Evolutionary conservation across 2,329 filamentous ascomycete genomes (phyloP).

Genomic region (Hypoxylon sp.): DNA sequence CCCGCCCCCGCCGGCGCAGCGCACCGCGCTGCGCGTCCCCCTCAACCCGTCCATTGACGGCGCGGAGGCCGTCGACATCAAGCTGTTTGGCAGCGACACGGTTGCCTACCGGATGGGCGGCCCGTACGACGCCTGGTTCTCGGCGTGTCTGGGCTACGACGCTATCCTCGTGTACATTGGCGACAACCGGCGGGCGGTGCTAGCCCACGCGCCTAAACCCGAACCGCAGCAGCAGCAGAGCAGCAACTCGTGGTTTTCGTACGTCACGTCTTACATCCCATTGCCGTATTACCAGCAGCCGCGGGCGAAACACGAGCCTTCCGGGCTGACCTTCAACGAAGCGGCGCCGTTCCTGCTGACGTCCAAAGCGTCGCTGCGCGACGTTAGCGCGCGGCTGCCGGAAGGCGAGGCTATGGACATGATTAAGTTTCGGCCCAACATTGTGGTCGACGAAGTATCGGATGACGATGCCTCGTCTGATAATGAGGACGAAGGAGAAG

Average conservation of each 20-base stretch:
- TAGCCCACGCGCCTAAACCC: constrained; percentile 70
- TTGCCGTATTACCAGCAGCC: constrained; percentile 6
- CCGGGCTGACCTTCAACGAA: constrained; percentile 79
- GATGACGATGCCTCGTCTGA: constrained; percentile 43
- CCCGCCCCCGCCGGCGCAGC: constrained; percentile 56
- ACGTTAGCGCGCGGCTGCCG: constrained; percentile 72
- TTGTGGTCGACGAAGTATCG: constrained; percentile 73
- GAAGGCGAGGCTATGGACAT: constrained; percentile 69
- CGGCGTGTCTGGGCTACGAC: constrained; percentile 73
- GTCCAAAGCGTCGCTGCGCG: constrained; percentile 77
- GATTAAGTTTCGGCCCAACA: constrained; percentile 80
- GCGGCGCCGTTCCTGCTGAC: constrained; percentile 81
- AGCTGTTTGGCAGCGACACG: constrained; percentile 72
- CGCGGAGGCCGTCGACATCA: constrained; percentile 66
- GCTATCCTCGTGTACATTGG: constrained; percentile 77
- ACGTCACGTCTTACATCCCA: constrained; percentile 54
- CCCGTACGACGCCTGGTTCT: constrained; percentile 76
- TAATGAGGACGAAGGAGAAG: background rate
- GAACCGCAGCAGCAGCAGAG: constrained; percentile 40
- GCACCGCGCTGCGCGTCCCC: constrained; percentile 66
- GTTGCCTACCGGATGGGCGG: constrained; percentile 75
- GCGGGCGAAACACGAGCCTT: constrained; percentile 45
- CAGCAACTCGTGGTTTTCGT: constrained; percentile 56
- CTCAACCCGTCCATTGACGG: constrained; percentile 65
- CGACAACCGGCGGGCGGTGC: constrained; percentile 69